phyloP scores from a whole-genome alignment of 1,139 yeast genomes.

The Saccharomycopsis hybrid region DNA sequence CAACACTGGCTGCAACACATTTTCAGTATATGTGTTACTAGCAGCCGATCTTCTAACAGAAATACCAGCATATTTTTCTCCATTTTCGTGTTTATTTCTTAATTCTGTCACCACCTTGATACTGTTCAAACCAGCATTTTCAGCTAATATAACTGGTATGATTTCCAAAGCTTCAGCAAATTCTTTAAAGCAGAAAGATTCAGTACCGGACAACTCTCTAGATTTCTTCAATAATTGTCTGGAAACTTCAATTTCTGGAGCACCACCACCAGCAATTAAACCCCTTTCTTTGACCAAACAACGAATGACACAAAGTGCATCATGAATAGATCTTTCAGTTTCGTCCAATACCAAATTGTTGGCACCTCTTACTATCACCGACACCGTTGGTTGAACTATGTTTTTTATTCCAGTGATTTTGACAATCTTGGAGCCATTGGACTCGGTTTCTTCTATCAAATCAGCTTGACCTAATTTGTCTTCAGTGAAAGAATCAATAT shows the following conservation, averaged over 20 bases:
- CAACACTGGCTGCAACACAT: conserved; percentile 91
- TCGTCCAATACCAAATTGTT: conserved; percentile 86
- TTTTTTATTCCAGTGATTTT: conserved; percentile 81
- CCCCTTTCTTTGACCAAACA: conserved; percentile 94
- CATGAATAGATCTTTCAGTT: conserved; percentile 94
- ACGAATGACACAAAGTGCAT: conserved; percentile 93
- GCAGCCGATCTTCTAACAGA: conserved; percentile 93
- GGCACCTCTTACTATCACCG: conserved; percentile 93
- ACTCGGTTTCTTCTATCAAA: conserved; percentile 84
- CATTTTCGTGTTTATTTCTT: conserved; percentile 85
- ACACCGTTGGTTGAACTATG: conserved; percentile 64
- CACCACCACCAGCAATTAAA: conserved; percentile 98
- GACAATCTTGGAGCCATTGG: conserved; percentile 88
- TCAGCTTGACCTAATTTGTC: conserved; percentile 91
- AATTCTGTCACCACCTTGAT: conserved; percentile 92
- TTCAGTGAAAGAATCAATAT: conserved; percentile 85
- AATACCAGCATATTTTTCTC: conserved; percentile 92
- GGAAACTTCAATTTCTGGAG: conserved; percentile 94
- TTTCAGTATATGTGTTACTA: conserved; percentile 85
- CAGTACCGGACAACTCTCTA: conserved; percentile 75
- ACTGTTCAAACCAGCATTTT: conserved; percentile 94
- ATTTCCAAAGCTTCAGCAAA: conserved; percentile 95
- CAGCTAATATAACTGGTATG: conserved; percentile 94
- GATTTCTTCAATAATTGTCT: conserved; percentile 76
- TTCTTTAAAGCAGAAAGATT: conserved; percentile 91